Base-by-base conservation (phyloP, 2,329 filamentous ascomycete genomes). In the Aspergillus novoparasiticus region DNA sequence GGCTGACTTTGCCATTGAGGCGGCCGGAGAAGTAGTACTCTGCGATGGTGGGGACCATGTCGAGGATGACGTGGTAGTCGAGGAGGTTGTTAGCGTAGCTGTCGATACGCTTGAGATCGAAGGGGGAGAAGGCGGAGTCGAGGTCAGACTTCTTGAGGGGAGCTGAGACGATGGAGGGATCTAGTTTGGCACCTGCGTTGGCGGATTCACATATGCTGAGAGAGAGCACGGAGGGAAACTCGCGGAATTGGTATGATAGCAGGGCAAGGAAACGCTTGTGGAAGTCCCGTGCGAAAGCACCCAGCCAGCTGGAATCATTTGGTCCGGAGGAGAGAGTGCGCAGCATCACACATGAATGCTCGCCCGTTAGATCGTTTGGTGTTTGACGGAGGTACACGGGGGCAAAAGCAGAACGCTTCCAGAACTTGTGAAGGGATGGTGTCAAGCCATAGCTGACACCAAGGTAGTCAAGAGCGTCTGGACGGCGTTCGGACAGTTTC, bases 301-400 rank as follows among this genome's bases (percentile, higher is more conserved):
- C 92, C 0, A 98, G 88, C 95, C 95, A 98, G 72, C 87, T 88
- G 61, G 83, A 83, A 69, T 97, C 93, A 48, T 88, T 89, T 32
- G 79, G 76, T 30, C 82, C 80, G 0, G 79, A 79, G 57, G 83
- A 78, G 3, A 99, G 84, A 1, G 93, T 91, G 62, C 93, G 88
- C 56, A 99, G 85, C 96, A 99, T 99, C 32, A 99, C 94, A 75
- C 93, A 97, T 0, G 95, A 97, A 76, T 99, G 95, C 79, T 99
- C 95, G 60, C 95, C 95, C 0, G 96, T 99, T 53, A 99, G 84
- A 62, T 98, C 95, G 75, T 98, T 99, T 58, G 95, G 85, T 2
- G 96, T 99, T 81, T 99, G 95, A 39, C 95, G 87, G 16, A 99
- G 85, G 73, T 99, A 99, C 0, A 99, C 92, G 0, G 95, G 95